Percentiles rank a stretch among this genome's conserved stretches.
Conservation (phyloP, 805 yeast species). For the Yarrowia sp. region DNA sequence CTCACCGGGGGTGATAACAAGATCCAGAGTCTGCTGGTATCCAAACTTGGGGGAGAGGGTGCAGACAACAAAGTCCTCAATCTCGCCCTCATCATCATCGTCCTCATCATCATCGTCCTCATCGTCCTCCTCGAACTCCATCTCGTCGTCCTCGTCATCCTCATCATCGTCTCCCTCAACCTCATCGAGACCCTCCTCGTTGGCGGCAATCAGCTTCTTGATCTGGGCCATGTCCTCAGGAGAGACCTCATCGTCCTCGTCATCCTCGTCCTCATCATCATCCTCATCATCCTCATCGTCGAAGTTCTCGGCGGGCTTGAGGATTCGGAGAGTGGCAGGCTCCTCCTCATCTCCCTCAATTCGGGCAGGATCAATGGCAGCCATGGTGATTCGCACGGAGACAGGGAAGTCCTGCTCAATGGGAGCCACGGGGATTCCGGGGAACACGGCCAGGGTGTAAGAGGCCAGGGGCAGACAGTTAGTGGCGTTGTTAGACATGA, state of each 20-base stretch:
- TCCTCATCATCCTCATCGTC: conserved; percentile 33
- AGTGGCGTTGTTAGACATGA: conserved; percentile 1
- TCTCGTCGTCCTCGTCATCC: conserved; percentile 51
- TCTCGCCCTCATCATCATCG: conserved; percentile 60
- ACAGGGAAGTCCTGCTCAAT: conserved; percentile 82
- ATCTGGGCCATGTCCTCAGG: conserved; percentile 29
- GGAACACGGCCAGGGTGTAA: conserved; percentile 77
- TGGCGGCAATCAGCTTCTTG: conserved; percentile 34
- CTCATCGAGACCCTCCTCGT: conserved; percentile 31
- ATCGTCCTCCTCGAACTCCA: conserved; percentile 50
- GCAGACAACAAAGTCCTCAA: conserved; percentile 80
- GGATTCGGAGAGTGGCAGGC: conserved; percentile 86
- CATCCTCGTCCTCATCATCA: conserved; percentile 30
- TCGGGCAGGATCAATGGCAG: conserved; percentile 85
- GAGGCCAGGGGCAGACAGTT: conserved; percentile 69
- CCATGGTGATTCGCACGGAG: conserved; percentile 87
- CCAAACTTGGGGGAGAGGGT: conserved; percentile 83
- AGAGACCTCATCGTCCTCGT: conserved; percentile 36
- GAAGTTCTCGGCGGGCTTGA: conserved; percentile 55
- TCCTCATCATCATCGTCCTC: conserved; percentile 54
- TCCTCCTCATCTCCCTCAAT: conserved; percentile 59
- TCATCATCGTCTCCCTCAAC: conserved; percentile 42
- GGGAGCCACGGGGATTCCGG: conserved; percentile 85
- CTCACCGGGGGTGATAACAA: conserved; percentile 89
- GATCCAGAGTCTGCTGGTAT: conserved; percentile 82